Base-by-base conservation (phyloP, 139 green algal species). In the Prasinococcaceae sp. region DNA sequence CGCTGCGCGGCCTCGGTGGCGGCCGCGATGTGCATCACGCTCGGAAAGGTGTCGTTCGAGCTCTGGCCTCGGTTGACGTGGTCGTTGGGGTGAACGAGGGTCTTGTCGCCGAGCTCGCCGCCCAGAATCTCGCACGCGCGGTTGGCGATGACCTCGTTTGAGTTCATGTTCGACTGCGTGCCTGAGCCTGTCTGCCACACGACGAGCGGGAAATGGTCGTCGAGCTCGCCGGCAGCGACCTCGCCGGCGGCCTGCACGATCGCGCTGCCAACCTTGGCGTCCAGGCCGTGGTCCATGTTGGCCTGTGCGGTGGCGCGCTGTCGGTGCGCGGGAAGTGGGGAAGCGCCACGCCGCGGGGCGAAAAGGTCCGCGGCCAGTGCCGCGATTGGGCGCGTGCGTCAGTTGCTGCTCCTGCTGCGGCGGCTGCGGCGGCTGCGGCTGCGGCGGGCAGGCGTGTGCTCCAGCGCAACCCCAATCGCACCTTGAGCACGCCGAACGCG, bases 31-130 rank as follows among this genome's bases (percentile, higher is more conserved):
- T 96, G 84, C 84, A 96, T 94, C 33, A 74, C 88, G 2, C 74
- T 89, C 3, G 88, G 88, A 53, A 96, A 94, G 28, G 88, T 95
- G 74, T 97, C 88, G 53, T 97, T 97, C 26, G 78, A 90, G 47
- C 63, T 83, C 69, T 95, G 86, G 20, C 84, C 83, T 62, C 81
- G 82, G 79, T 96, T 97, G 16, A 95, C 86, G 67, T 97, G 82
- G 63, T 96, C 88, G 61, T 96, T 97, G 40, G 88, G 88, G 62
- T 95, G 86, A 20, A 94, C 79, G 32, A 70, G 57, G 4, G 30
- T 55, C 62, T 94, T 94, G 71, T 76, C 73, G 19, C 86, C 86
- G 30, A 86, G 58, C 56, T 77, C 38, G 37, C 73, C 77, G 10
- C 79, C 81, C 58, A 95, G 50, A 8, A 94, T 72, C 69, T 94